Conservation (phyloP, 192 early-diverging fungal genomes). For the Coemansia sp. region DNA sequence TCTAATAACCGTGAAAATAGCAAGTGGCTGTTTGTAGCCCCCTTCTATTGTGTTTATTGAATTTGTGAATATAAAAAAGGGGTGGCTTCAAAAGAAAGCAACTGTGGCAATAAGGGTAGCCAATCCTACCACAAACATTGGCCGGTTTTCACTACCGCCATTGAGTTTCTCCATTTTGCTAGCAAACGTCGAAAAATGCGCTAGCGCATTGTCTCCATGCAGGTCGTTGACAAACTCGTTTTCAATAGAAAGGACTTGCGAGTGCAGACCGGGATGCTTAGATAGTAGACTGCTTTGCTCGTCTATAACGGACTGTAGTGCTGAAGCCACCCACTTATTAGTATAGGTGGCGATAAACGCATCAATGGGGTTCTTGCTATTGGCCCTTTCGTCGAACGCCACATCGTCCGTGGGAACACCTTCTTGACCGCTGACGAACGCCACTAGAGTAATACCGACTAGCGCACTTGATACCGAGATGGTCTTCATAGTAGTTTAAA, state of each 20-base stretch:
- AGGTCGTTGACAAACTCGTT: not conserved
- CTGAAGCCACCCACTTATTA: not conserved
- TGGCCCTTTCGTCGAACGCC: not conserved
- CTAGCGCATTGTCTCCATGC: not conserved
- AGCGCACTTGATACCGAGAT: not conserved
- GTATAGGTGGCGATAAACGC: constrained; percentile 2
- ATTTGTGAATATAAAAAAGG: not conserved
- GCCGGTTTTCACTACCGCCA: not conserved
- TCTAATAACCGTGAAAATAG: not conserved
- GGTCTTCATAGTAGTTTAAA: not conserved
- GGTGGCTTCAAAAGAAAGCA: not conserved
- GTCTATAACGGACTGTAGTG: not conserved
- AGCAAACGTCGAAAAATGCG: constrained; percentile 1
- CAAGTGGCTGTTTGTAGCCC: not conserved
- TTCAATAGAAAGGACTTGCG: not conserved
- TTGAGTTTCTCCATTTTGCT: constrained; percentile 3
- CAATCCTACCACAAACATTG: not conserved
- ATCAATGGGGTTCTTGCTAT: not conserved
- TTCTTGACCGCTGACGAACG: not conserved
- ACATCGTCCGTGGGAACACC: constrained; percentile 9
- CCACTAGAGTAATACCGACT: not conserved
- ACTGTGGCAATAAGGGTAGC: not conserved
- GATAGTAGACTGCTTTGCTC: not conserved
- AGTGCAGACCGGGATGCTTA: not conserved
- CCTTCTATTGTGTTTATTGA: too few species aligned